Base-by-base conservation (phyloP, 331 rosid species). In the Quercus phellos region DNA sequence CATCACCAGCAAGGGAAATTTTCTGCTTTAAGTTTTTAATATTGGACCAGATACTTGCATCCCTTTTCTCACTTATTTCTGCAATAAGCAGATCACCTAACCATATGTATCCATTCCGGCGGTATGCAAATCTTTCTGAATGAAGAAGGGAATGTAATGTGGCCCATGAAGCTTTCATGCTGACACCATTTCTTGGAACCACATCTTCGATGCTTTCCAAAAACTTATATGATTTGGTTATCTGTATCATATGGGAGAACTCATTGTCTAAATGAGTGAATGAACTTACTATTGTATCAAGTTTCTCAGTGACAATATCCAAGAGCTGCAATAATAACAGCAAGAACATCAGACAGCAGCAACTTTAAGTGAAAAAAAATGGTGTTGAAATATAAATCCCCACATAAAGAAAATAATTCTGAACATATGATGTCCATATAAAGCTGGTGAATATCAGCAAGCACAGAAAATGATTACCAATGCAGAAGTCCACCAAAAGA, bases 111-210 rank as follows among this genome's bases (percentile, higher is more conserved):
- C 94, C 98, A 87, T 91, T 93, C 75, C 87, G 91, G 74, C 91
- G 97, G 85, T 90, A 95, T 24, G 99, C 75, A 59, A 82, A 80
- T 87, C 94, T 91, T 68, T 89, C 97, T 61, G 99, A 95, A 87
- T 95, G 99, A 82, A 93, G 90, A 80, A 95, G 98, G 54, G 99
- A 93, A 89, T 95, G 98, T 75, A 95, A 85, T 84, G 93, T 88
- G 75, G 91, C 85, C 98, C 99, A 95, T 38, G 98, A 78, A 51
- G 90, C 91, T 77, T 87, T 82, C 88, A 85, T 81, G 85, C 84
- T 89, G 79, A 84, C 89, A 79, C 88, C 94, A 79, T 91, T 93
- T 85, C 87, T 86, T 70, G 77, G 77, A 79, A 71, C 81, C 64
- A 76, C 79, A 32, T 83, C 87, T 77, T 92, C 93, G 78, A 95